Percentiles rank a stretch among this genome's conserved stretches.
Evolutionary conservation across 192 early-diverging fungal genomes (phyloP).

Genomic region (Phycomyces nitens): DNA sequence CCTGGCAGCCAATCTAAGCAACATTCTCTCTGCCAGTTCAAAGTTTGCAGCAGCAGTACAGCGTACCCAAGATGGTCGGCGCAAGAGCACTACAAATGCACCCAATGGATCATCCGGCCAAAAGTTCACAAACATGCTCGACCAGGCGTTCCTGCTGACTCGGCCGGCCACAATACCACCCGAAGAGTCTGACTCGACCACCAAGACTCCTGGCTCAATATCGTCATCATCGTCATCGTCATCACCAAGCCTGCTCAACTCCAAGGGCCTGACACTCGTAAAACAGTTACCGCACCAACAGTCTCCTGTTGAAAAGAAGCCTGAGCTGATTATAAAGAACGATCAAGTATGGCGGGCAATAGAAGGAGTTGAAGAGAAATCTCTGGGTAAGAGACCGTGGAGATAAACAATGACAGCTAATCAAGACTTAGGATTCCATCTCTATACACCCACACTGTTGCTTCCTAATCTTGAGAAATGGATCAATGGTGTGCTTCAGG

Average conservation of each 20-base stretch:
- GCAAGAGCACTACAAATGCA: background rate
- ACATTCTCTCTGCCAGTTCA: constrained; percentile 11
- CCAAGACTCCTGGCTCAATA: background rate
- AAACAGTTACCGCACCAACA: background rate
- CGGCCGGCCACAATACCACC: background rate
- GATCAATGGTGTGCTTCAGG: constrained; percentile 57
- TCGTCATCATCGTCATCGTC: constrained; percentile 7
- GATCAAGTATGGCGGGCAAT: constrained; percentile 25
- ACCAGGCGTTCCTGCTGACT: background rate
- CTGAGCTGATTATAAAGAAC: constrained; percentile 29
- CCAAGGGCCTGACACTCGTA: background rate
- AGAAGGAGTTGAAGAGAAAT: constrained; percentile 24
- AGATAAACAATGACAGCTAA: too few relatives aligned
- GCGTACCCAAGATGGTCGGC: background rate
- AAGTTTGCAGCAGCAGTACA: constrained; percentile 8
- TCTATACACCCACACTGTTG: constrained; percentile 43
- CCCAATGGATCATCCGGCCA: background rate
- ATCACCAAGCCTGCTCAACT: background rate
- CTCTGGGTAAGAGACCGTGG: constrained; percentile 7
- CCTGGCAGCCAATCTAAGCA: constrained; percentile 21
- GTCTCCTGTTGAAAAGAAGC: background rate
- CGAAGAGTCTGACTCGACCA: background rate
- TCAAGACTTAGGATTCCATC: constrained; percentile 41
- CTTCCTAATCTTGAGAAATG: constrained; percentile 46
- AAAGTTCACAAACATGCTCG: constrained; percentile 3